Percentiles rank a stretch among this genome's conserved stretches.
These are phyloP conservation scores for Avena sativa DNA, from an alignment of 176 grass and related monocot genomes.

Conservation along the genomic window DNA sequence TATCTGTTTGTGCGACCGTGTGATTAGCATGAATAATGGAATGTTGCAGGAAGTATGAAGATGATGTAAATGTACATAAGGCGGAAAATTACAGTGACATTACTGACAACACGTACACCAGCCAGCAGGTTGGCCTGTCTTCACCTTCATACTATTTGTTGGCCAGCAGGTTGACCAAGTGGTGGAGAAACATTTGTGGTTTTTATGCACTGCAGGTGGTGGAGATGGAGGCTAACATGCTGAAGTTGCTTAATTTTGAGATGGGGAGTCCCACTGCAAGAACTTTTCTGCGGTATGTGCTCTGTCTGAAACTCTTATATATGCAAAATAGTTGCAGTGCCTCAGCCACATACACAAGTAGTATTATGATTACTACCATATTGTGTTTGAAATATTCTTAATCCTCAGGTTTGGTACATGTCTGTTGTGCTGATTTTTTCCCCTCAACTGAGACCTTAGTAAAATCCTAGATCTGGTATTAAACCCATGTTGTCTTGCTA, in stretches of 20 bases:
- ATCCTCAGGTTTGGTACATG: neutral
- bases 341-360: conserved; percentile 27
- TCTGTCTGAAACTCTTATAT: neutral
- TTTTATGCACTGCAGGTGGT: conserved; percentile 49
- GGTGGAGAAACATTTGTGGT: neutral
- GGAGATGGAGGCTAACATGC: conserved; percentile 57
- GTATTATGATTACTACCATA: neutral
- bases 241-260: conserved; percentile 52
- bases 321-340: neutral
- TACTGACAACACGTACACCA: conserved; percentile 54
- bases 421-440: neutral
- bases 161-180: neutral
- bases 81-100: conserved; percentile 27
- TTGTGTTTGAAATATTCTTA: neutral
- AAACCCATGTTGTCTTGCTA: neutral
- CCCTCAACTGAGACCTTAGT: neutral
- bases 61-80: conserved; percentile 29
- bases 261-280: conserved; percentile 56
- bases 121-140: conserved; percentile 44
- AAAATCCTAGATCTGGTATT: neutral
- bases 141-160: neutral
- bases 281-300: conserved; percentile 57
- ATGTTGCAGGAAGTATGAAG: conserved; percentile 66
- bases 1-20: neutral
- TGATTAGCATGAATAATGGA: conserved; percentile 33